A percentile compares a stretch with the other conserved stretches of the same genome.
These are phyloP conservation scores for Xylaria longipes DNA, from an alignment of 495 filamentous ascomycete genomes.

Conservation along the genomic window DNA sequence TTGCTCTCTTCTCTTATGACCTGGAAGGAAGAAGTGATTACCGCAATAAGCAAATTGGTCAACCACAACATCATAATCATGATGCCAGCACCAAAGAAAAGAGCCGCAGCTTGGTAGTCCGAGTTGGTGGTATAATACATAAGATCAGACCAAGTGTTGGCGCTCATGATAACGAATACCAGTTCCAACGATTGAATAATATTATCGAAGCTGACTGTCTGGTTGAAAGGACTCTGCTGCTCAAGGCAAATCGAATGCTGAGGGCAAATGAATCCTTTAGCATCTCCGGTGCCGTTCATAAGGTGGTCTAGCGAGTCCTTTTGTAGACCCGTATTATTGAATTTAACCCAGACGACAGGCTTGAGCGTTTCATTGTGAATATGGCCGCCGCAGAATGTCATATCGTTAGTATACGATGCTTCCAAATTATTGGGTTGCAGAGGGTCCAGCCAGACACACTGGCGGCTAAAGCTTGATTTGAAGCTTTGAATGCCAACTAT, in stretches of 20 bases:
- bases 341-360: conserved; percentile 69
- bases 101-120: conserved; percentile 83
- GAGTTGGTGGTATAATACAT: conserved; percentile 92
- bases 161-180: conserved; percentile 99
- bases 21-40: conserved; percentile 98
- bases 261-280: conserved; percentile 95
- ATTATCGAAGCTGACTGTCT: conserved; percentile 94
- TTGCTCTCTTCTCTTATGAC: conserved; percentile 97
- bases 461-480: conserved; percentile 89
- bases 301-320: conserved; percentile 45
- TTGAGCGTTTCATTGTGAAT: conserved; percentile 63
- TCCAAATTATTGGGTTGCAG: conserved; percentile 51
- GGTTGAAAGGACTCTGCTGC: conserved; percentile 78
- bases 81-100: conserved; percentile 86
- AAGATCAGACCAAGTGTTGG: conserved; percentile 93
- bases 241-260: conserved; percentile 80
- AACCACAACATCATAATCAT: conserved; percentile 97
- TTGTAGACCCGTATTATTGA: conserved; percentile 17
- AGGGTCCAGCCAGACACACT: conserved; percentile 84
- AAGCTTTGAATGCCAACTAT: conserved; percentile 97
- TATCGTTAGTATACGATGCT: conserved; percentile 56
- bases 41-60: conserved; percentile 94
- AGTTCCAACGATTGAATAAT: conserved; percentile 88
- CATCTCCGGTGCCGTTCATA: conserved; percentile 46
- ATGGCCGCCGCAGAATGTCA: conserved; percentile 89